A percentile compares a stretch with the other conserved stretches of the same genome.
Evolutionary conservation across 2,329 filamentous ascomycete genomes (phyloP).

Genomic region (Aspergillus caelatus): DNA sequence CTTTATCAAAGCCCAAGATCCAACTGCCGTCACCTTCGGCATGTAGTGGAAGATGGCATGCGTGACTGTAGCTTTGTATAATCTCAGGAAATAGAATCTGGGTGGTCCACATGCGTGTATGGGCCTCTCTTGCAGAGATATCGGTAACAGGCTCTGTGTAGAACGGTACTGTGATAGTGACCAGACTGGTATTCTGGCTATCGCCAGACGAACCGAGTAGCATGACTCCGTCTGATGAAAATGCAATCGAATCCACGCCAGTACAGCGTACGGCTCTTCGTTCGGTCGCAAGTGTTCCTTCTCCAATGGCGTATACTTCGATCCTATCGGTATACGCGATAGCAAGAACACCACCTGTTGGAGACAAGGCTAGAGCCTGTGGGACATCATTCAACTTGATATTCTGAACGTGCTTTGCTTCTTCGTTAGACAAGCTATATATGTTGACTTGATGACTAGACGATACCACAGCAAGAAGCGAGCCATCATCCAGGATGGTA

Average conservation of each 20-base stretch:
- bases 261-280: constrained; percentile 78
- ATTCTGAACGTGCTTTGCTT: constrained; percentile 72
- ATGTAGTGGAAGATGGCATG: constrained; percentile 62
- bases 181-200: constrained; percentile 67
- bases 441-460: constrained; percentile 82
- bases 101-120: constrained; percentile 80
- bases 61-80: constrained; percentile 77
- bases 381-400: constrained; percentile 78
- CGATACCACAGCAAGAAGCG: constrained; percentile 75
- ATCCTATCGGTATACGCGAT: constrained; percentile 87
- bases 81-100: constrained; percentile 82
- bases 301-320: constrained; percentile 76
- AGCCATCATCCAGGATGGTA: constrained; percentile 78
- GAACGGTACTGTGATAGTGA: constrained; percentile 78
- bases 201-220: constrained; percentile 74
- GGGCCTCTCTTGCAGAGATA: constrained; percentile 56
- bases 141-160: constrained; percentile 64
- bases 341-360: constrained; percentile 78
- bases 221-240: constrained; percentile 77
- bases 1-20: constrained; percentile 77
- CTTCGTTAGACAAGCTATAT: constrained; percentile 69
- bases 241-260: constrained; percentile 71
- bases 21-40: constrained; percentile 66
- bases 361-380: constrained; percentile 76
- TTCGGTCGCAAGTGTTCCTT: constrained; percentile 65